Evolutionary conservation across 73 alveolate species (phyloP).

Genomic region (Symbiodinium natans): DNA sequence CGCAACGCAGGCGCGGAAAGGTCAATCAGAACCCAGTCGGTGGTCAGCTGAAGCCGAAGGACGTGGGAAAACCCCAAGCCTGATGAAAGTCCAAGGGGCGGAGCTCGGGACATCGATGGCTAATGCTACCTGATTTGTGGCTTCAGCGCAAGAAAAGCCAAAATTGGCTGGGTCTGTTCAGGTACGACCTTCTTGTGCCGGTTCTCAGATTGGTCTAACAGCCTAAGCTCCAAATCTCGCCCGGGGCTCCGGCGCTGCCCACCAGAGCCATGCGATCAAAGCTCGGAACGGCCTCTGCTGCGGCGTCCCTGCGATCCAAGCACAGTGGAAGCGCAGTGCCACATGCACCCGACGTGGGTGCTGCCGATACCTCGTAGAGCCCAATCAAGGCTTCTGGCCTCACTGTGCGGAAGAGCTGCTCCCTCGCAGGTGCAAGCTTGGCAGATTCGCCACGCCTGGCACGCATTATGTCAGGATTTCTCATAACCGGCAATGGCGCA

Average conservation of each 20-base stretch:
- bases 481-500: too few species aligned
- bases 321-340: neutral
- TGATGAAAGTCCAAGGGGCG: constrained; percentile 6
- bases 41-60: too few species aligned
- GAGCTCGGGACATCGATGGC: constrained; percentile 46
- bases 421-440: neutral
- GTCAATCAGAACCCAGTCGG: too few species aligned
- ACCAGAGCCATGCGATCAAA: constrained; percentile 74
- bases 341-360: too few species aligned
- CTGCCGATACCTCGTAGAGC: too few species aligned
- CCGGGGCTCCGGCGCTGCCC: constrained; percentile 41
- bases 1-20: too few species aligned
- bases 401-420: neutral
- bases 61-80: too few species aligned
- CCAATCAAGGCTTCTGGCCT: neutral
- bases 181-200: too few species aligned
- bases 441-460: neutral
- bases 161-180: too few species aligned
- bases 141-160: neutral
- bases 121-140: constrained; percentile 45
- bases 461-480: too few species aligned
- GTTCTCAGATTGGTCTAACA: neutral
- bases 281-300: constrained; percentile 34
- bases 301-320: constrained; percentile 40
- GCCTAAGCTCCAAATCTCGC: too few species aligned